A percentile compares a stretch with the other conserved stretches of the same genome.
phyloP scores from a whole-genome alignment of 441 rosid species.

The Syzygium syzygioides region DNA sequence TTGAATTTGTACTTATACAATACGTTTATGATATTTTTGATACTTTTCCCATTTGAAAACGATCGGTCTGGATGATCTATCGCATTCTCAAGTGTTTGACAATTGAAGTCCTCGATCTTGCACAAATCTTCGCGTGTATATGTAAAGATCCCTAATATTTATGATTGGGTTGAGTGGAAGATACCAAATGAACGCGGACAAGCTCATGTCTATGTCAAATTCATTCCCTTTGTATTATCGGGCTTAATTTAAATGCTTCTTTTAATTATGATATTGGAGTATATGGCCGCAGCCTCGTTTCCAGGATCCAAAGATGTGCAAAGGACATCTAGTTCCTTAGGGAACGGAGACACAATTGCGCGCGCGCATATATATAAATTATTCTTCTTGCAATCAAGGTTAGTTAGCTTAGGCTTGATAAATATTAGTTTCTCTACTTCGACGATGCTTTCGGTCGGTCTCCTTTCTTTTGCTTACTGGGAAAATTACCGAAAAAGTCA shows the following conservation, averaged over 20 bases:
- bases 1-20: accelerated
- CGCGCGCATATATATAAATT: neutral
- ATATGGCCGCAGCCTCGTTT: neutral
- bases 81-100: neutral
- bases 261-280: neutral
- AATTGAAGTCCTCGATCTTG: neutral
- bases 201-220: neutral
- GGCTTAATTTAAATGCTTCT: neutral
- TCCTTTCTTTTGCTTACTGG: neutral
- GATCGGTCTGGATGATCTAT: neutral
- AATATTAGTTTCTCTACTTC: neutral
- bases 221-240: neutral
- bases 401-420: neutral
- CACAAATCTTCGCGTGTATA: neutral
- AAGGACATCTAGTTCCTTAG: neutral
- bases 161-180: neutral
- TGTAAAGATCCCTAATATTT: neutral
- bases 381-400: neutral
- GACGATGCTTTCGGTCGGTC: neutral
- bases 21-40: accelerated
- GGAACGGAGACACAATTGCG: neutral
- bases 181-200: neutral
- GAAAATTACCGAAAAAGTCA: too few species aligned
- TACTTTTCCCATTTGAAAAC: neutral
- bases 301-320: neutral